Evolutionary conservation across 768 basidiomycete genomes (phyloP).

Genomic region (Termitomyces sp.): DNA sequence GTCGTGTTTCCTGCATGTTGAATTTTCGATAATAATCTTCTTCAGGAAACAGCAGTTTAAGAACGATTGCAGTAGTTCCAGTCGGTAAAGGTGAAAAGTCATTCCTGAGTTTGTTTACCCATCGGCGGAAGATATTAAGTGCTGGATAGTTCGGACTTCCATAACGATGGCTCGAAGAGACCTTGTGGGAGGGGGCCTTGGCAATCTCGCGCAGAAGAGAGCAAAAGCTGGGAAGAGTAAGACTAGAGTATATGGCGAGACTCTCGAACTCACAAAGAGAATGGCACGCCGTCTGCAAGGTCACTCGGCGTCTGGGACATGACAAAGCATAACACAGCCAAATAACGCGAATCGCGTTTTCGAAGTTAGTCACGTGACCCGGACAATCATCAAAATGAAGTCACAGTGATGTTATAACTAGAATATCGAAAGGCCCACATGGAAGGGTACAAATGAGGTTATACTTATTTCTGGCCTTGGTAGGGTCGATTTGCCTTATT

Average conservation of each 20-base stretch:
- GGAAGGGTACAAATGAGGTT: too few relatives aligned
- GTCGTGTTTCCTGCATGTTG: conserved; percentile 60
- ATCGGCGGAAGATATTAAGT: conserved; percentile 33
- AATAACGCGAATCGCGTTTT: background rate
- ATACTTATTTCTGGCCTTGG: too few relatives aligned
- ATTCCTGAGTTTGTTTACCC: conserved; percentile 36
- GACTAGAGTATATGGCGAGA: background rate
- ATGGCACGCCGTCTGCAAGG: conserved; percentile 16
- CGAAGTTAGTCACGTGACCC: background rate
- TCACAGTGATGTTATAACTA: too few relatives aligned
- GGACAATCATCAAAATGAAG: too few relatives aligned
- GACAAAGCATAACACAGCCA: conserved; percentile 4
- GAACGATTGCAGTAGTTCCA: conserved; percentile 52
- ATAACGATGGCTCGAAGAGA: conserved; percentile 14
- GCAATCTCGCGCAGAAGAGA: conserved; percentile 45
- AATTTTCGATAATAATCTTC: conserved; percentile 69
- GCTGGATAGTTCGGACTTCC: conserved; percentile 27
- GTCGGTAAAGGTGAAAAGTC: conserved; percentile 42
- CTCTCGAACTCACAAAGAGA: conserved; percentile 20
- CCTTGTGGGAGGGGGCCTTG: conserved; percentile 23
- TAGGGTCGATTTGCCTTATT: too few relatives aligned
- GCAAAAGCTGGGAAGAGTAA: conserved; percentile 33
- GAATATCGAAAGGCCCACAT: too few relatives aligned
- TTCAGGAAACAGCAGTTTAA: conserved; percentile 82
- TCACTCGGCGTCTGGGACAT: conserved; percentile 12